A percentile compares a stretch with the other conserved stretches of the same genome.
phyloP scores from a whole-genome alignment of 306 rosid genomes.

The Corylus heterophylla region DNA sequence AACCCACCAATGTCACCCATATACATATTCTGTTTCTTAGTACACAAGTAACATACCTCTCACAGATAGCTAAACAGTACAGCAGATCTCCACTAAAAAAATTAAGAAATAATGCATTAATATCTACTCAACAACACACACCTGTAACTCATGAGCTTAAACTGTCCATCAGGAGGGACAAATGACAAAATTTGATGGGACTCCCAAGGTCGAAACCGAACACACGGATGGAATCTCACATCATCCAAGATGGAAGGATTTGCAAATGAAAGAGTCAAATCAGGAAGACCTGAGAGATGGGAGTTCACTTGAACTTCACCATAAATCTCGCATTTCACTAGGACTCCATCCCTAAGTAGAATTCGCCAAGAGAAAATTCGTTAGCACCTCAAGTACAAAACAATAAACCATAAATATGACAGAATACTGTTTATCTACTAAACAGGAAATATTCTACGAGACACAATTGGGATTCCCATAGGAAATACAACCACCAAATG shows the following conservation, averaged over 20 bases:
- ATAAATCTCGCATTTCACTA: slow-evolving; percentile 83
- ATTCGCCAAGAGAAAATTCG: not conserved
- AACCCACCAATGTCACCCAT: slow-evolving; percentile 8
- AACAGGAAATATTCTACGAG: not conserved
- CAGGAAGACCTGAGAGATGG: slow-evolving; percentile 89
- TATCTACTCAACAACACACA: slow-evolving; percentile 17
- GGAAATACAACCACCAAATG: slow-evolving; percentile 8
- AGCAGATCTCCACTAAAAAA: slow-evolving; percentile 10
- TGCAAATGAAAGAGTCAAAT: slow-evolving; percentile 79
- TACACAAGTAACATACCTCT: not conserved
- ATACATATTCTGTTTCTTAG: not conserved
- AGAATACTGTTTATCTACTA: slow-evolving; percentile 18
- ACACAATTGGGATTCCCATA: not conserved
- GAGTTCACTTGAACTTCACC: slow-evolving; percentile 96
- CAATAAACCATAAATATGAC: slow-evolving; percentile 11
- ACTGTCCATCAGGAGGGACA: slow-evolving; percentile 96
- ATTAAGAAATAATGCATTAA: not conserved
- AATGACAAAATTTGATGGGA: slow-evolving; percentile 84
- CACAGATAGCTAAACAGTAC: not conserved
- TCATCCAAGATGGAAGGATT: slow-evolving; percentile 87
- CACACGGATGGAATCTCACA: slow-evolving; percentile 93
- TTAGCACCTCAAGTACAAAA: slow-evolving; percentile 15
- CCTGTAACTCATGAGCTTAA: slow-evolving; percentile 97
- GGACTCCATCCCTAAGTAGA: slow-evolving; percentile 71
- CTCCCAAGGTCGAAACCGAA: slow-evolving; percentile 90